phyloP scores from a whole-genome alignment of 176 grass and related monocot genomes.

The Paspalum vaginatum region DNA sequence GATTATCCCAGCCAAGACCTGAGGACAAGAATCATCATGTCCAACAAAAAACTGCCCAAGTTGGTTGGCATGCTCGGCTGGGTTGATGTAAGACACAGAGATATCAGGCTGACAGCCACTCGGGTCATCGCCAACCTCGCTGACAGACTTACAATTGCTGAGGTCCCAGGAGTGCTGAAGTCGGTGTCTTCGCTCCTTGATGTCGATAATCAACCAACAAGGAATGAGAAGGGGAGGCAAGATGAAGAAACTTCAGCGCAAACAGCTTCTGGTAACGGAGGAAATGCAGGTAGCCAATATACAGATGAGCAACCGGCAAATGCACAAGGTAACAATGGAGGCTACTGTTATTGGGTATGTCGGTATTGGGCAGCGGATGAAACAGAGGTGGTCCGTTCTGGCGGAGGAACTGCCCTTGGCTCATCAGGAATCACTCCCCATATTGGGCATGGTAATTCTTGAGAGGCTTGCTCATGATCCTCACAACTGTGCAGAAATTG shows the following conservation, averaged over 20 bases:
- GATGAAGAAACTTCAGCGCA: background rate
- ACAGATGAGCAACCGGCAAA: too few relatives aligned
- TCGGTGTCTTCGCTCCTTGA: background rate
- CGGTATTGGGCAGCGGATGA: background rate
- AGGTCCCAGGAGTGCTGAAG: background rate
- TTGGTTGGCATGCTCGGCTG: conserved; percentile 2
- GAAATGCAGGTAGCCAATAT: background rate
- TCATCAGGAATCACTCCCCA: background rate
- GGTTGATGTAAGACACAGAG: background rate
- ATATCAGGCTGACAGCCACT: background rate
- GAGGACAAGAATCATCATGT: background rate
- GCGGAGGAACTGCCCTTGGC: background rate
- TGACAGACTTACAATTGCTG: background rate
- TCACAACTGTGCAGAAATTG: conserved; percentile 2
- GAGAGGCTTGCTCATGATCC: conserved; percentile 2
- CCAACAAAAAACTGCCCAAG: background rate
- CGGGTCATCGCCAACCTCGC: background rate
- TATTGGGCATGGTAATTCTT: background rate
- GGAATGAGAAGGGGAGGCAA: background rate
- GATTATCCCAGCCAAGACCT: background rate
- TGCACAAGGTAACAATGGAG: fast-evolving
- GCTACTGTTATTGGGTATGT: background rate
- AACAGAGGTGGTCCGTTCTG: background rate
- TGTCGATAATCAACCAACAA: background rate
- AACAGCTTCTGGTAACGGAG: background rate